Conservation (phyloP, 2,329 filamentous ascomycete genomes). For the Bipolaris oryzae region DNA sequence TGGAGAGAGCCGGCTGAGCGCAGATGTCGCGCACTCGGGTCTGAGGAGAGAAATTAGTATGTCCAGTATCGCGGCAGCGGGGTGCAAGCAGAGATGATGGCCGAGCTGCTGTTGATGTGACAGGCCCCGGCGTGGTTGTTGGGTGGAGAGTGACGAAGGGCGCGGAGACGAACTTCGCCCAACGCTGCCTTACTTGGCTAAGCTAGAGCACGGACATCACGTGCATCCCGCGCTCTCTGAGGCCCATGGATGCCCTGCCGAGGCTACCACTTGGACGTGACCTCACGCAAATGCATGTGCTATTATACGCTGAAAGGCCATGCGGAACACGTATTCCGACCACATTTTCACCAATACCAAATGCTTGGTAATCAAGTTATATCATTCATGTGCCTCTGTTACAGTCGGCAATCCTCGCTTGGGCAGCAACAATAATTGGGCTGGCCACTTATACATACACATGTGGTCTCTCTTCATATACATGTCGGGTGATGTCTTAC, state of each 20-base stretch:
- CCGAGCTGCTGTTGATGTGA: constrained; percentile 25
- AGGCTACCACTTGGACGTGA: constrained; percentile 7
- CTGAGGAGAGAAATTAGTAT: constrained; percentile 15
- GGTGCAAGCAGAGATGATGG: constrained; percentile 28
- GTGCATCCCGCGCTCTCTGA: constrained; percentile 1
- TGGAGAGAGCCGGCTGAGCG: constrained; percentile 21
- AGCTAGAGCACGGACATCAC: constrained; percentile 19
- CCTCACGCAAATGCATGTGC: not conserved
- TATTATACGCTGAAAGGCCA: not conserved
- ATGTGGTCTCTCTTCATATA: constrained; percentile 15
- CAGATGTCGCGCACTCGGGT: constrained; percentile 14
- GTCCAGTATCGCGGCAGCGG: constrained; percentile 20
- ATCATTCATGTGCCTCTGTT: not conserved
- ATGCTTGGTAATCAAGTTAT: not conserved
- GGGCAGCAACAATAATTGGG: constrained; percentile 20
- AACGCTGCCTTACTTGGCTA: constrained; percentile 21
- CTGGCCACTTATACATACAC: constrained; percentile 10
- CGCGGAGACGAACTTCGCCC: constrained; percentile 16
- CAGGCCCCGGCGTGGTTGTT: constrained; percentile 25
- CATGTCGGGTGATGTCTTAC: constrained; percentile 2
- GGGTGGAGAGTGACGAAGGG: constrained; percentile 26
- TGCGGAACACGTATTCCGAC: not conserved
- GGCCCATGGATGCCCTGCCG: not conserved
- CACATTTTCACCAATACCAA: not conserved
- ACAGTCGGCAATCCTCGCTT: constrained; percentile 2